phyloP scores from a whole-genome alignment of 257 asterid genomes.

The Leonotis leonurus region DNA sequence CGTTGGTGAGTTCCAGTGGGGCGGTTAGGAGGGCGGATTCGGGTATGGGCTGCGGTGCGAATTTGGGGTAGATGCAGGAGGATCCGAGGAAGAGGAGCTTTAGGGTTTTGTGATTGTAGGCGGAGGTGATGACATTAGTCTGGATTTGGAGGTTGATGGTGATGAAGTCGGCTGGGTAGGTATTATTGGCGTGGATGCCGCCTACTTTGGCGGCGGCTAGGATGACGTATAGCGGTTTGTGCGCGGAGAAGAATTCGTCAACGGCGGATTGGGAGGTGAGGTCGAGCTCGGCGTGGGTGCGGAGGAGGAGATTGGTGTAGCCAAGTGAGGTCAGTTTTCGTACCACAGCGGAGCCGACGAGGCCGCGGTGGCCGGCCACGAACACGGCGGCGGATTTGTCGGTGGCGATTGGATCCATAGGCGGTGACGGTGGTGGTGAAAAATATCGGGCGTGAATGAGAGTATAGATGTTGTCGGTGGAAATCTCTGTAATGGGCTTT shows the following conservation, averaged over 20 bases:
- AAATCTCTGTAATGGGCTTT: background rate
- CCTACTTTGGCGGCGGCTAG: constrained; percentile 96
- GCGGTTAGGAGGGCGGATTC: constrained; percentile 73
- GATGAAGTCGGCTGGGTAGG: constrained; percentile 92
- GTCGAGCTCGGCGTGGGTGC: constrained; percentile 79
- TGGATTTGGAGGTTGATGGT: constrained; percentile 90
- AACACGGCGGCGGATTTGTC: constrained; percentile 58
- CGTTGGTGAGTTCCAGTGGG: constrained; percentile 83
- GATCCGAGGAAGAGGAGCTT: constrained; percentile 83
- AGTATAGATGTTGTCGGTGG: background rate
- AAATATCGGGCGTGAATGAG: background rate
- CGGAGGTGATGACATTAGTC: constrained; percentile 76
- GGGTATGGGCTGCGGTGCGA: constrained; percentile 93
- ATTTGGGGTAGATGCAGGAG: constrained; percentile 93
- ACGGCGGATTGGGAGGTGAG: constrained; percentile 80
- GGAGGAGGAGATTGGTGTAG: constrained; percentile 70
- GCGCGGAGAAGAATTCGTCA: constrained; percentile 62
- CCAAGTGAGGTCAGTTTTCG: constrained; percentile 50
- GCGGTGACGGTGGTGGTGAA: background rate
- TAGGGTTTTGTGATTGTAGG: constrained; percentile 38
- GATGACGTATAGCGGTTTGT: constrained; percentile 63
- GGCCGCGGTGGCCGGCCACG: constrained; percentile 95
- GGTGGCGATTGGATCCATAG: constrained; percentile 28
- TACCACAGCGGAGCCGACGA: constrained; percentile 83
- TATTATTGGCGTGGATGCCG: constrained; percentile 85